Base-by-base conservation (phyloP, 1,284 basidiomycete genomes). In the Volvariella volvacea region DNA sequence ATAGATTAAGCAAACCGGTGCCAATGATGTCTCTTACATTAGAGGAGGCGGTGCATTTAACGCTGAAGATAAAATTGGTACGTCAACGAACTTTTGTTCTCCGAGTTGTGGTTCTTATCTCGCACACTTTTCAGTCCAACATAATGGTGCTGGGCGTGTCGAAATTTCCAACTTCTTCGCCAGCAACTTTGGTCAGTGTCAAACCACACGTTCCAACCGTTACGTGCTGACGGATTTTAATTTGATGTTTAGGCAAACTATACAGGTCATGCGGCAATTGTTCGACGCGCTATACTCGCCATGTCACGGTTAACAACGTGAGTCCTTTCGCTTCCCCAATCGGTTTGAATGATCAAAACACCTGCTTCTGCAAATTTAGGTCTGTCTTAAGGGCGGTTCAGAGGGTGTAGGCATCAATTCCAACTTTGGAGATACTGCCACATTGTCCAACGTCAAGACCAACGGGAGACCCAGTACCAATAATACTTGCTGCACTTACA, bases 241-340 rank as follows among this genome's bases (percentile, higher is more conserved):
- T 3, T 20, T 15, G 14, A 6, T 36, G 34, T 20, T 15, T 12
- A 58, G 56, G 57, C 17, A 59, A 59, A 51, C 49, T 59, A 6
- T 59, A 59, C 38, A 54, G 57, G 37, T 47, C 50, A 16, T 59
- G 57, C 22, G 57, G 57, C 43, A 57, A 57, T 39, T 59, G 57
- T 30, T 51, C 48, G 1, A 48, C 51, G 30, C 46, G 47, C 20
- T 52, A 52, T 28, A 48, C 49, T 21, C 55, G 56, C 3, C 53
- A 57, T 40, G 57, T 58, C 19, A 50, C 49, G 3, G 32, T 58
- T 16, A 53, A 50, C 46, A 58, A n/a, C n/a, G n/a, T n/a, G n/a
- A n/a, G n/a, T n/a, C n/a, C n/a, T n/a, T n/a, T n/a, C n/a, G n/a
- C n/a, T n/a, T n/a, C n/a, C n/a, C n/a, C n/a, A n/a, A n/a, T n/a